These are phyloP conservation scores for Candida nanaspora DNA, from an alignment of 805 yeast species.

Conservation along the genomic window DNA sequence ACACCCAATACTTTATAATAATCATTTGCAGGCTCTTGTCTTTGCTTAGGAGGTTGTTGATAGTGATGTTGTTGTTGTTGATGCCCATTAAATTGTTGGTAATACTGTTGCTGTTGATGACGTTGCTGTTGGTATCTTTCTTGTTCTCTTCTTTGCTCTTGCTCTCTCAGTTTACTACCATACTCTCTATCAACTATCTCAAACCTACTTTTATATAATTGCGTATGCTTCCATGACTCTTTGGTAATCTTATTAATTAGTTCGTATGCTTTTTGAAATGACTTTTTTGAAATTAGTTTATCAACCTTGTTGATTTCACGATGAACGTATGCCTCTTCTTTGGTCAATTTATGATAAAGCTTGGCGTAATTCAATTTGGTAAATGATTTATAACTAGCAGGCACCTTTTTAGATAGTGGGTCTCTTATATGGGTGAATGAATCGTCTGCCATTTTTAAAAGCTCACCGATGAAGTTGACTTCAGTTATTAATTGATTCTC, in stretches of 20 bases:
- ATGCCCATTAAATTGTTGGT: slow-evolving; percentile 32
- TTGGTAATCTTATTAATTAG: slow-evolving; percentile 26
- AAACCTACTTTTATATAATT: slow-evolving; percentile 28
- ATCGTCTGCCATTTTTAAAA: slow-evolving; percentile 17
- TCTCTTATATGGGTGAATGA: slow-evolving; percentile 9
- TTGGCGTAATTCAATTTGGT: not conserved
- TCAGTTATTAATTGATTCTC: slow-evolving; percentile 13
- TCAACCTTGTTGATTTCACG: slow-evolving; percentile 10
- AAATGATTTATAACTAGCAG: slow-evolving; percentile 6
- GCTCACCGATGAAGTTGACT: slow-evolving; percentile 14
- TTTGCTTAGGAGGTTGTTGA: slow-evolving; percentile 23
- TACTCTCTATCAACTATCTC: slow-evolving; percentile 10
- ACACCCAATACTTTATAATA: slow-evolving; percentile 77
- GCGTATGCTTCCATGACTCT: slow-evolving; percentile 31
- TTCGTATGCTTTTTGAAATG: slow-evolving; percentile 32
- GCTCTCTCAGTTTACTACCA: slow-evolving; percentile 25
- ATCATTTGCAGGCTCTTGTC: slow-evolving; percentile 37
- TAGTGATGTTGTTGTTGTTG: slow-evolving; percentile 30
- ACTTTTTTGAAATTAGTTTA: slow-evolving; percentile 10
- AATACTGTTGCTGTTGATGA: slow-evolving; percentile 40
- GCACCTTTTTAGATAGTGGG: slow-evolving; percentile 2
- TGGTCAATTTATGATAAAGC: not conserved
- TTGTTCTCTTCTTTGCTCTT: slow-evolving; percentile 27
- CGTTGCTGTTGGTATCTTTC: slow-evolving; percentile 35
- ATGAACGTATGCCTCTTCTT: slow-evolving; percentile 7